These are phyloP conservation scores for Leucogyrophana mollusca DNA, from an alignment of 768 basidiomycete genomes.

Conservation along the genomic window DNA sequence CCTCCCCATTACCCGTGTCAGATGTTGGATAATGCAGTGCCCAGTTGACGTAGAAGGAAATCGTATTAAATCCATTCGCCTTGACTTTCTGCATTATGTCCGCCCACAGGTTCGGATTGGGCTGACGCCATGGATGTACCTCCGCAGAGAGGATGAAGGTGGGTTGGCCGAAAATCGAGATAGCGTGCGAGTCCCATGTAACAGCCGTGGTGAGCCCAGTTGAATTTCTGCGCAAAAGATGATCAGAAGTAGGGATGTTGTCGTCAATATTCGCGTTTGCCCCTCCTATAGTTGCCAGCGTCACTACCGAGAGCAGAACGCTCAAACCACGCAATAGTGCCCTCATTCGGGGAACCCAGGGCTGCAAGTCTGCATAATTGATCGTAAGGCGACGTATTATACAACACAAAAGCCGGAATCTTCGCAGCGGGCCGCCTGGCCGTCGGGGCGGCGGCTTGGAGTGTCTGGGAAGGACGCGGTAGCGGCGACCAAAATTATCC, in stretches of 20 bases:
- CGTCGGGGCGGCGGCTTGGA: too few relatives aligned
- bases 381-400: too few relatives aligned
- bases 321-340: too few relatives aligned
- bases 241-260: neutral
- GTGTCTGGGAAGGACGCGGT: too few relatives aligned
- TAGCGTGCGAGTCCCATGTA: slow-evolving; percentile 54
- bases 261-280: too few relatives aligned
- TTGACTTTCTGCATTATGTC: slow-evolving; percentile 59
- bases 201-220: slow-evolving; percentile 47
- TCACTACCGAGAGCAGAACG: too few relatives aligned
- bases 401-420: too few relatives aligned
- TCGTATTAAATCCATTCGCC: slow-evolving; percentile 57
- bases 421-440: too few relatives aligned
- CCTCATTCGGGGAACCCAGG: too few relatives aligned
- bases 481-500: too few relatives aligned
- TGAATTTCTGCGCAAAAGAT: slow-evolving; percentile 22
- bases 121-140: slow-evolving; percentile 55
- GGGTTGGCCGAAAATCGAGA: slow-evolving; percentile 50
- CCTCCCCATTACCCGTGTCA: slow-evolving; percentile 37
- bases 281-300: too few relatives aligned
- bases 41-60: slow-evolving; percentile 55
- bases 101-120: slow-evolving; percentile 42
- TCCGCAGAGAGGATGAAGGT: slow-evolving; percentile 56
- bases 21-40: slow-evolving; percentile 51
- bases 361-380: too few relatives aligned